Percentiles rank a stretch among this genome's conserved stretches.
These are phyloP conservation scores for Scutellaria minor DNA, from an alignment of 257 asterid species.

Conservation along the genomic window DNA sequence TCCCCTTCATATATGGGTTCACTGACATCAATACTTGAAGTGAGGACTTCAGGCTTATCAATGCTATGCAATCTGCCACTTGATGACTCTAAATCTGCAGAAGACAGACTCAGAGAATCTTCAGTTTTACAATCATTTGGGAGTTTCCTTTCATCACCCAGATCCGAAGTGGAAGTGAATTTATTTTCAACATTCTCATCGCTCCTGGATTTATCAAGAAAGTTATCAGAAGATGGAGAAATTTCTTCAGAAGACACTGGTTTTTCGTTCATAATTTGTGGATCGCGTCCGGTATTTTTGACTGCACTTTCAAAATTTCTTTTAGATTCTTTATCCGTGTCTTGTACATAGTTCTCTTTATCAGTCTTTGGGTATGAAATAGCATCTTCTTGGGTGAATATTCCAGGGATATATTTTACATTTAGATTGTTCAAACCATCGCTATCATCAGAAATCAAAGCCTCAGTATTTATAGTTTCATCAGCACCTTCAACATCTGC, in stretches of 20 bases:
- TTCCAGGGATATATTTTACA: conserved; percentile 42
- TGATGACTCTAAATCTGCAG: conserved; percentile 51
- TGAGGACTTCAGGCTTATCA: conserved; percentile 48
- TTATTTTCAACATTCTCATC: conserved; percentile 39
- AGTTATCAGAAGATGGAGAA: conserved; percentile 41
- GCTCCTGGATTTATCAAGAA: conserved; percentile 33
- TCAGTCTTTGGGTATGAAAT: conserved; percentile 42
- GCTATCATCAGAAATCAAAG: conserved; percentile 36
- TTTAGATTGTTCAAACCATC: conserved; percentile 32
- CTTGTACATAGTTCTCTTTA: conserved; percentile 36
- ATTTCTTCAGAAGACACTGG: conserved; percentile 39
- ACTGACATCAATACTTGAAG: conserved; percentile 50
- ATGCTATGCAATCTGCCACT: conserved; percentile 39
- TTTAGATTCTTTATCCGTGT: conserved; percentile 42
- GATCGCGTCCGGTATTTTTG: conserved; percentile 33
- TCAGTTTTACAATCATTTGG: conserved; percentile 41
- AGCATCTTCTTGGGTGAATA: conserved; percentile 41
- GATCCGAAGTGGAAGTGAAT: conserved; percentile 42
- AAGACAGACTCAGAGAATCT: conserved; percentile 43
- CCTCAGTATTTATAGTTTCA: conserved; percentile 40
- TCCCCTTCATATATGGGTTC: conserved; percentile 97
- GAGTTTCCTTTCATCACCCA: conserved; percentile 36
- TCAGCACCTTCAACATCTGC: conserved; percentile 38
- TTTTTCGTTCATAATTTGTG: conserved; percentile 37
- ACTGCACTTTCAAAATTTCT: conserved; percentile 13